Evolutionary conservation across 1,284 basidiomycete species (phyloP).

Genomic region (Cutaneotrichosporon cavernicola): DNA sequence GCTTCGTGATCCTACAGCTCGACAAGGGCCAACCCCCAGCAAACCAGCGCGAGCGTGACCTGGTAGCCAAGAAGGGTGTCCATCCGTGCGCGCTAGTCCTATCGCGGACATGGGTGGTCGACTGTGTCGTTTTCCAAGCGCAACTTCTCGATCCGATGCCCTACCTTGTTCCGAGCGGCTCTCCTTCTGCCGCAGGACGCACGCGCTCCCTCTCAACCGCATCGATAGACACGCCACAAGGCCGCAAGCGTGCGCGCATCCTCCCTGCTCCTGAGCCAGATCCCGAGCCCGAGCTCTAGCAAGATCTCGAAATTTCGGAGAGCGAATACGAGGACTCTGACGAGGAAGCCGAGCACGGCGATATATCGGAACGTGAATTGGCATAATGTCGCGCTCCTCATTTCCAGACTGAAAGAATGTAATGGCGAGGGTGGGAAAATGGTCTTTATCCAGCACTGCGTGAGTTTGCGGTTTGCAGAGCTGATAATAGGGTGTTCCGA

Average conservation of each 20-base stretch:
- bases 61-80: neutral
- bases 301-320: neutral
- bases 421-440: constrained; percentile 6
- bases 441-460: neutral
- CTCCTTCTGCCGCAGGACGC: constrained; percentile 29
- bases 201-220: neutral
- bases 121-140: neutral
- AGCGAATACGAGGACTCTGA: constrained; percentile 2
- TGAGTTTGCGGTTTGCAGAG: neutral
- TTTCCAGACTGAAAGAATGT: constrained; percentile 4
- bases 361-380: neutral
- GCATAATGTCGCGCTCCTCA: neutral
- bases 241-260: constrained; percentile 14
- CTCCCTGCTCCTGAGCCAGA: neutral
- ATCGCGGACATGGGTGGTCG: constrained; percentile 9
- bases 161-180: constrained; percentile 17
- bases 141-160: neutral
- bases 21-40: neutral
- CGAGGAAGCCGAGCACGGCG: neutral
- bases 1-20: constrained; percentile 5
- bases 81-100: constrained; percentile 6
- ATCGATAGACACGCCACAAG: constrained; percentile 24
- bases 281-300: neutral
- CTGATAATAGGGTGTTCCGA: constrained; percentile 1
- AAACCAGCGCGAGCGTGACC: neutral